These are phyloP conservation scores for Salvia hispanica DNA, from an alignment of 257 asterid species.

Conservation along the genomic window DNA sequence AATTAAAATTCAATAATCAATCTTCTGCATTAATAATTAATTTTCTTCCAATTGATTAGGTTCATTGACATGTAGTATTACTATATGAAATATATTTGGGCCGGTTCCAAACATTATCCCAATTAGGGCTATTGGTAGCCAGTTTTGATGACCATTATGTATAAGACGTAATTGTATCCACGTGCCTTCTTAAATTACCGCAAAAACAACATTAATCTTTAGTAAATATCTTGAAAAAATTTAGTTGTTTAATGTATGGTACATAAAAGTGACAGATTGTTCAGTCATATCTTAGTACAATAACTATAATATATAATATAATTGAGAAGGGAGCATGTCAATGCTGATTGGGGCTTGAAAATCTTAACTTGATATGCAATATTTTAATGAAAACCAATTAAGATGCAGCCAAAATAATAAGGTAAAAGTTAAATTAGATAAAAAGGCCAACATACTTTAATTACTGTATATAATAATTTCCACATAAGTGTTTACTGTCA, in stretches of 20 bases:
- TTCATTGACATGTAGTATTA: background rate
- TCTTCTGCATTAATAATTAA: background rate
- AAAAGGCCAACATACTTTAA: too few species aligned
- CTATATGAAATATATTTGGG: slow-evolving; percentile 22
- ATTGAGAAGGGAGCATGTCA: background rate
- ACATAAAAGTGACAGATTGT: background rate
- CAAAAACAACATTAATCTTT: background rate
- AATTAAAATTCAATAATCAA: background rate
- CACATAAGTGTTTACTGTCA: background rate
- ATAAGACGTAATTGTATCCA: slow-evolving; percentile 7
- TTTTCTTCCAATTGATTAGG: background rate
- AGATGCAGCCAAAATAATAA: background rate
- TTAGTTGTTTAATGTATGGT: background rate
- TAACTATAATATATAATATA: too few species aligned
- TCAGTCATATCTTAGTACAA: background rate
- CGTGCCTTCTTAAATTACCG: slow-evolving; percentile 28
- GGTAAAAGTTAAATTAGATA: background rate
- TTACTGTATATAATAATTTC: too few species aligned
- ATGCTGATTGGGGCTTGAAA: background rate
- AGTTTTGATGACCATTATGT: slow-evolving; percentile 16
- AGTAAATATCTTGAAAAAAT: background rate
- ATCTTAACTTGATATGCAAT: background rate
- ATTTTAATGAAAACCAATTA: background rate
- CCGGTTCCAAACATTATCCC: slow-evolving; percentile 33
- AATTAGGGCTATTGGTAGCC: slow-evolving; percentile 33